Percentiles rank a stretch among this genome's conserved stretches.
Evolutionary conservation across 441 rosid genomes (phyloP).

Genomic region (Viola pubescens): DNA sequence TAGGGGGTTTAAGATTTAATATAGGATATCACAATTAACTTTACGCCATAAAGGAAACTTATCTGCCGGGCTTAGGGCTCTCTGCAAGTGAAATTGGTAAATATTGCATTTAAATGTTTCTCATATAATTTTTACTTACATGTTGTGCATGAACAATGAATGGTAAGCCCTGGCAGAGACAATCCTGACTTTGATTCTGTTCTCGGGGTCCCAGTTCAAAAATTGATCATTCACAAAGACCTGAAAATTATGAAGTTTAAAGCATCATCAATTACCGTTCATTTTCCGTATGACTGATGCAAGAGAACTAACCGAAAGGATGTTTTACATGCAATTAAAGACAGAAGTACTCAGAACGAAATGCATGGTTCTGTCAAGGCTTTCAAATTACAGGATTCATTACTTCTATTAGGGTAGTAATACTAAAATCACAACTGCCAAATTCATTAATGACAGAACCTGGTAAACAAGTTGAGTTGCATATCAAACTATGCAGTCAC

Average conservation of each 20-base stretch:
- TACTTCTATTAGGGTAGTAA: too few species aligned
- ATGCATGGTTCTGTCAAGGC: too few species aligned
- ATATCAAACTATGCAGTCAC: too few species aligned
- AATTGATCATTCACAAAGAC: conserved; percentile 86
- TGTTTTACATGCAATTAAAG: too few species aligned
- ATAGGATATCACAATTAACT: conserved; percentile 12
- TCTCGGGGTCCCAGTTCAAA: conserved; percentile 81
- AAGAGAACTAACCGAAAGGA: too few species aligned
- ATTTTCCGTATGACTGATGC: too few species aligned
- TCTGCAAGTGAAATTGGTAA: conserved; percentile 12
- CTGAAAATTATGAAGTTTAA: conserved; percentile 25
- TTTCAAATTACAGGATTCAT: too few species aligned
- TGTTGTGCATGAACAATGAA: conserved; percentile 95
- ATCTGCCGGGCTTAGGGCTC: conserved; percentile 21
- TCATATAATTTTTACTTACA: conserved; percentile 48
- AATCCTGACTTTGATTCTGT: conserved; percentile 90
- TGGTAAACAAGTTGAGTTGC: too few species aligned
- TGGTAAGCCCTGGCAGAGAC: conserved; percentile 99
- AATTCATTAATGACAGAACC: too few species aligned
- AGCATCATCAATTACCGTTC: background rate
- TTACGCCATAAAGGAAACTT: conserved; percentile 17
- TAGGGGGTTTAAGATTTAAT: conserved; percentile 11
- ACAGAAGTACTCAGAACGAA: too few species aligned
- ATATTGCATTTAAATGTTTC: conserved; percentile 2
- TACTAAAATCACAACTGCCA: too few species aligned